These are phyloP conservation scores for Rhodosporidiobolus odoratus DNA, from an alignment of 768 basidiomycete genomes.

Conservation along the genomic window DNA sequence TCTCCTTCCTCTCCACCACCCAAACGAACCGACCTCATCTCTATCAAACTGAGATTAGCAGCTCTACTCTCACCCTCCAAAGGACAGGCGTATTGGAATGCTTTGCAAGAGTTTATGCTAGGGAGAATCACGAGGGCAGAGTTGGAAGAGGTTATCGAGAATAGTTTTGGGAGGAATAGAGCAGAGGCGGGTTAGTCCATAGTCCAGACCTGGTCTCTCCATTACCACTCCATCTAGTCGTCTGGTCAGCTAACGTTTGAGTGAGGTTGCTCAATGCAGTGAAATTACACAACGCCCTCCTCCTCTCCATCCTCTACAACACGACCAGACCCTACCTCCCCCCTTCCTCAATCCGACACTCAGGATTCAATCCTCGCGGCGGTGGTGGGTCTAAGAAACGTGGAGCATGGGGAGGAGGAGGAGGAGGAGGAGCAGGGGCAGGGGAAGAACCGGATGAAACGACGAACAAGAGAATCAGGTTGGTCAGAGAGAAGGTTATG, in stretches of 20 bases:
- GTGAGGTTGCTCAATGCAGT: slow-evolving; percentile 14
- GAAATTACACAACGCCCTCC: slow-evolving; percentile 41
- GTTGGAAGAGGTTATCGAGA: slow-evolving; percentile 32
- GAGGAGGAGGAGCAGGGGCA: slow-evolving; percentile 2
- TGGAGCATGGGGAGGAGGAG: background rate
- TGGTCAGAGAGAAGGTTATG: slow-evolving; percentile 36
- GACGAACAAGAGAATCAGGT: slow-evolving; percentile 19
- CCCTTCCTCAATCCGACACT: slow-evolving; percentile 37
- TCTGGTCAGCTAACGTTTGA: no score
- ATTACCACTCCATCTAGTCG: no score
- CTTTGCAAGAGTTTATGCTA: slow-evolving; percentile 32
- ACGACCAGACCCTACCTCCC: slow-evolving; percentile 39
- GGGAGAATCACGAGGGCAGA: slow-evolving; percentile 38
- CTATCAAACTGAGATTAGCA: slow-evolving; percentile 38
- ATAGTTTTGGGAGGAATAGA: background rate
- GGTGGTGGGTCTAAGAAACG: slow-evolving; percentile 31
- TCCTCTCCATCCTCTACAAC: slow-evolving; percentile 43
- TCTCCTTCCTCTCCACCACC: slow-evolving; percentile 6
- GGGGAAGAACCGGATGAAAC: slow-evolving; percentile 18
- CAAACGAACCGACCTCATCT: slow-evolving; percentile 38
- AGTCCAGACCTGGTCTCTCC: background rate
- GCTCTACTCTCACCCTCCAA: slow-evolving; percentile 20
- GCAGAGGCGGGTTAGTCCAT: slow-evolving; percentile 8
- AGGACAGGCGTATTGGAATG: slow-evolving; percentile 38
- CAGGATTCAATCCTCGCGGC: slow-evolving; percentile 36